A percentile compares a stretch with the other conserved stretches of the same genome.
These are phyloP conservation scores for Porpolomopsis calyptriformis DNA, from an alignment of 768 basidiomycete genomes.

Conservation along the genomic window DNA sequence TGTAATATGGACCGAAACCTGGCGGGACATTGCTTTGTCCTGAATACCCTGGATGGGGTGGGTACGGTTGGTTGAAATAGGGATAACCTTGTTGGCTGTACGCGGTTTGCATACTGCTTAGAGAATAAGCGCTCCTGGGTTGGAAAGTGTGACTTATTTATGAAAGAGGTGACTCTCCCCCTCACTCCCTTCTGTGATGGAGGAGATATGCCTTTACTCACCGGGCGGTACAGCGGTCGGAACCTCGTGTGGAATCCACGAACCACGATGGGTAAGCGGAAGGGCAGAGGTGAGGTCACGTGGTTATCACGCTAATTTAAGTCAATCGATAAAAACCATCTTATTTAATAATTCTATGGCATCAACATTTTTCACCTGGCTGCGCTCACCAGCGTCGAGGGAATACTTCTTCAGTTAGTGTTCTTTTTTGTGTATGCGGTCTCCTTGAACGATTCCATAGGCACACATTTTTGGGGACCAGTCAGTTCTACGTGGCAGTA, in stretches of 20 bases:
- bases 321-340: no score
- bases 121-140: no score
- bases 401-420: constrained; percentile 91
- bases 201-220: no score
- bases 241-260: no score
- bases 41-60: background rate
- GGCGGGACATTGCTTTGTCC: background rate
- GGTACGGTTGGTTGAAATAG: constrained; percentile 31
- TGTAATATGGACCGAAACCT: background rate
- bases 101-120: constrained; percentile 24
- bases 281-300: no score
- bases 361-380: constrained; percentile 79
- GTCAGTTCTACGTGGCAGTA: constrained; percentile 29
- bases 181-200: no score
- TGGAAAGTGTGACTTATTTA: no score
- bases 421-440: background rate
- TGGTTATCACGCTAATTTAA: no score
- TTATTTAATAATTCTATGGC: no score
- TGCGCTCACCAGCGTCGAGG: constrained; percentile 82
- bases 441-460: constrained; percentile 28
- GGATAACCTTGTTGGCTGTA: constrained; percentile 29
- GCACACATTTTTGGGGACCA: constrained; percentile 97
- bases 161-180: no score
- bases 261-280: no score
- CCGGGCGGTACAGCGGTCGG: no score